Conservation (phyloP, 495 filamentous ascomycete genomes). For the Geoglossum glabrum region DNA sequence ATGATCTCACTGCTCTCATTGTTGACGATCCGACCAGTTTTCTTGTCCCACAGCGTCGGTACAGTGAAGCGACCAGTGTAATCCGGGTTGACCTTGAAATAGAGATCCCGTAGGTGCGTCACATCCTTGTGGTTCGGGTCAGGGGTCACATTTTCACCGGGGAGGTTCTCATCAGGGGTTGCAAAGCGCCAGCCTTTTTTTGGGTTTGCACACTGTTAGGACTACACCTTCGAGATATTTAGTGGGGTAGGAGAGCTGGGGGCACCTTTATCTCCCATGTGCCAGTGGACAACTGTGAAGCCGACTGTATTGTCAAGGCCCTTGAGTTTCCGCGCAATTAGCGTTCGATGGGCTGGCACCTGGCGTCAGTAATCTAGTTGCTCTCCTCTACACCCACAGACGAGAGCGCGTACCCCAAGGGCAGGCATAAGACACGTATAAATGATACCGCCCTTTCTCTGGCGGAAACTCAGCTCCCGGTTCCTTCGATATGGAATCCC, state of each 20-base stretch:
- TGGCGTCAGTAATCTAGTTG: conserved; percentile 4
- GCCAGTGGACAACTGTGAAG: conserved; percentile 49
- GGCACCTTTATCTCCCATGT: conserved; percentile 38
- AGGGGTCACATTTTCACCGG: conserved; percentile 3
- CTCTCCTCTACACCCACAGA: neutral
- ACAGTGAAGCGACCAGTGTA: conserved; percentile 42
- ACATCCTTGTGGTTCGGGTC: conserved; percentile 25
- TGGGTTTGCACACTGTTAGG: neutral
- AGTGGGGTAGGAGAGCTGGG: neutral
- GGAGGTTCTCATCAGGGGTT: conserved; percentile 1
- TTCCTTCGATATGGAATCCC: conserved; percentile 47
- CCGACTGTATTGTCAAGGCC: conserved; percentile 45
- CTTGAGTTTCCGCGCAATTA: conserved; percentile 47
- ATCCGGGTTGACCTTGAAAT: conserved; percentile 36
- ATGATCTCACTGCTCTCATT: conserved; percentile 39
- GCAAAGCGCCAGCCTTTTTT: conserved; percentile 8
- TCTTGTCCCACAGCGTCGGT: conserved; percentile 42
- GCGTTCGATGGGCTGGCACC: conserved; percentile 35
- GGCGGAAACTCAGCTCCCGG: conserved; percentile 41
- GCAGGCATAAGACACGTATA: conserved; percentile 56
- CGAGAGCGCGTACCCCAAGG: conserved; percentile 35
- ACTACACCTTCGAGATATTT: neutral
- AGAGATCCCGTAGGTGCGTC: conserved; percentile 38
- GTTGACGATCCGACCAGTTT: conserved; percentile 33
- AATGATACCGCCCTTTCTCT: conserved; percentile 47